Evolutionary conservation across 495 filamentous ascomycete species (phyloP).

Genomic region (Lepidopterella palustris): DNA sequence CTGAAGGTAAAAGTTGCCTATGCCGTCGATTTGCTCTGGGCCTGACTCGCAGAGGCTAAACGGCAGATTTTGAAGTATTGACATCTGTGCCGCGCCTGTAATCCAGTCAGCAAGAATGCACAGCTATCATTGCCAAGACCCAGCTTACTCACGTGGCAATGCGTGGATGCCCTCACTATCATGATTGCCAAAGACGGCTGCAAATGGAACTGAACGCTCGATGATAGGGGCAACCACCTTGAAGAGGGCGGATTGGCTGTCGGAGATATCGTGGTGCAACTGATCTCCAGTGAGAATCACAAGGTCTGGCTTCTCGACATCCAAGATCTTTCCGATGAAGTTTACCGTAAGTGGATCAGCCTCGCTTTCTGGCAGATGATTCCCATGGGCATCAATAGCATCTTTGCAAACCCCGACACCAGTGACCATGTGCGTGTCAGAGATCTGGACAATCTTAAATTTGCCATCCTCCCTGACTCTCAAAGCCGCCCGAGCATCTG

Average conservation of each 20-base stretch:
- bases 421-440: slow-evolving; percentile 38
- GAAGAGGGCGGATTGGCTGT: slow-evolving; percentile 40
- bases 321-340: slow-evolving; percentile 34
- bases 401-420: slow-evolving; percentile 37
- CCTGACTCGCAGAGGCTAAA: slow-evolving; percentile 38
- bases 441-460: slow-evolving; percentile 41
- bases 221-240: slow-evolving; percentile 40
- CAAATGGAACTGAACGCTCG: slow-evolving; percentile 36
- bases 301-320: slow-evolving; percentile 38
- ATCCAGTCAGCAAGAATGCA: no score
- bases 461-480: slow-evolving; percentile 33
- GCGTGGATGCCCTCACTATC: slow-evolving; percentile 36
- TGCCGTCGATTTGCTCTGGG: slow-evolving; percentile 35
- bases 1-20: slow-evolving; percentile 41
- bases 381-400: slow-evolving; percentile 38
- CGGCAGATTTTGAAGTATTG: no score
- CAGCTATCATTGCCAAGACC: slow-evolving; percentile 18
- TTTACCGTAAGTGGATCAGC: slow-evolving; percentile 37
- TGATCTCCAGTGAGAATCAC: slow-evolving; percentile 38
- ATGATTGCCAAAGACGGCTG: slow-evolving; percentile 39
- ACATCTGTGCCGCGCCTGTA: no score
- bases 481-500: slow-evolving; percentile 25
- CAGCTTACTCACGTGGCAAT: slow-evolving; percentile 34
- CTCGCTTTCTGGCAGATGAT: slow-evolving; percentile 34
- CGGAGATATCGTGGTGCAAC: slow-evolving; percentile 35